Base-by-base conservation (phyloP, 495 filamentous ascomycete genomes). In the Tuber melanosporum region DNA sequence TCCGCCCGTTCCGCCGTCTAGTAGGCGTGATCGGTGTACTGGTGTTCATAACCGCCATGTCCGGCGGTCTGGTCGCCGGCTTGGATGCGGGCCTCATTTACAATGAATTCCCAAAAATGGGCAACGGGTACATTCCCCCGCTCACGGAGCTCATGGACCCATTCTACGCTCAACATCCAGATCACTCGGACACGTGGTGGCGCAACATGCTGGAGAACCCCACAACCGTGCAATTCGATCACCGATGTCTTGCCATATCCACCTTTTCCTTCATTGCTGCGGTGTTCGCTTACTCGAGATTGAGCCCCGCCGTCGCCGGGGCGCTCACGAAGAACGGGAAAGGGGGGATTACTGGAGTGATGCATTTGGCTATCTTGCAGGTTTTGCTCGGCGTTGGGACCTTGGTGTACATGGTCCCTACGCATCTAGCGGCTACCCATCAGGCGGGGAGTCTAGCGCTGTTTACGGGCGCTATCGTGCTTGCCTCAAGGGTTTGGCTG, bases 21-120 rank as follows among this genome's bases (percentile, higher is more conserved):
- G 91, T 95, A 7, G 87, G 88, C 5, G 91, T 87, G n/a, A 87
- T 98, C 45, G 89, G 91, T 12, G 85, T 86, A 8, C 88, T 98
- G 75, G 91, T 97, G 74, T 97, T 97, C 86, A 88, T 87, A 17
- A 98, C 95, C 14, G 94, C 92, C 76, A 91, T 99, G 86, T 98
- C 95, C 5, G 95, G 95, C 71, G 95, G 91, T 19, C 88, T 99
- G 10, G 95, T 99, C 43, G 95, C 95, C 2, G 95, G 95, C 44
- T 89, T 99, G 39, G 95, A 99, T 82, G 95, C 95, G 20, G 95
- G 95, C 19, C 86, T 99, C 22, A 97, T 99, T 83, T 99, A 99
- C 86, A 98, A 98, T 83, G 93, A 98, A 81, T 98, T 98, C 83
- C 96, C 96, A 1, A 93, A 88, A 82, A 99, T 99, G 95, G 95